Evolutionary conservation across 768 basidiomycete genomes (phyloP).

Genomic region (Termitomyces sp.): DNA sequence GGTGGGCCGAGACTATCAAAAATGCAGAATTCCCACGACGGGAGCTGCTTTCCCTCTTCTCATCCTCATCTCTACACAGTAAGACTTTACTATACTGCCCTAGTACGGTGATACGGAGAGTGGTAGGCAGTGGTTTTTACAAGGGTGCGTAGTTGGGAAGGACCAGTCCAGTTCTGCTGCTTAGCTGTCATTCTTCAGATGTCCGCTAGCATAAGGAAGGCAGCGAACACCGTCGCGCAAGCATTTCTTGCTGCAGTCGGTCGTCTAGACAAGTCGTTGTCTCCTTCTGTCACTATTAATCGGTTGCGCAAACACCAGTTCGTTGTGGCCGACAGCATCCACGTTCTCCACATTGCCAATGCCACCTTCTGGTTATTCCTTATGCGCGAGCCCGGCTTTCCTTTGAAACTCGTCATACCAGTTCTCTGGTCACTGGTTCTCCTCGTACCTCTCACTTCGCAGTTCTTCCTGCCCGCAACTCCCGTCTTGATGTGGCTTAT

Average conservation of each 20-base stretch:
- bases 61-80: neutral
- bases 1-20: conserved; percentile 3
- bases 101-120: conserved; percentile 2
- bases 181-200: conserved; percentile 9
- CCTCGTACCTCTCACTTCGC: conserved; percentile 81
- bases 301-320: conserved; percentile 60
- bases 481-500: conserved; percentile 88
- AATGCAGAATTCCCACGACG: conserved; percentile 9
- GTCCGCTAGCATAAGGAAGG: conserved; percentile 20
- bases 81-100: neutral
- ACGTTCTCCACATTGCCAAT: conserved; percentile 62
- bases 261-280: conserved; percentile 76
- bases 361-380: conserved; percentile 71
- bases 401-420: conserved; percentile 77
- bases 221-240: conserved; percentile 26
- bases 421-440: conserved; percentile 65
- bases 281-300: conserved; percentile 61
- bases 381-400: conserved; percentile 69
- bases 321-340: conserved; percentile 54
- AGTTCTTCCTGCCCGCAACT: conserved; percentile 87
- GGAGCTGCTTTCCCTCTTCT: neutral
- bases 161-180: neutral
- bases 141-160: neutral
- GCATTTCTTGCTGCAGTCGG: conserved; percentile 63
- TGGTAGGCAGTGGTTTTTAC: neutral